Evolutionary conservation across 164 flowering plant species (phyloP), one percentile per base, ranked within the genome.

Genomic region (Taxillus chinensis): DNA sequence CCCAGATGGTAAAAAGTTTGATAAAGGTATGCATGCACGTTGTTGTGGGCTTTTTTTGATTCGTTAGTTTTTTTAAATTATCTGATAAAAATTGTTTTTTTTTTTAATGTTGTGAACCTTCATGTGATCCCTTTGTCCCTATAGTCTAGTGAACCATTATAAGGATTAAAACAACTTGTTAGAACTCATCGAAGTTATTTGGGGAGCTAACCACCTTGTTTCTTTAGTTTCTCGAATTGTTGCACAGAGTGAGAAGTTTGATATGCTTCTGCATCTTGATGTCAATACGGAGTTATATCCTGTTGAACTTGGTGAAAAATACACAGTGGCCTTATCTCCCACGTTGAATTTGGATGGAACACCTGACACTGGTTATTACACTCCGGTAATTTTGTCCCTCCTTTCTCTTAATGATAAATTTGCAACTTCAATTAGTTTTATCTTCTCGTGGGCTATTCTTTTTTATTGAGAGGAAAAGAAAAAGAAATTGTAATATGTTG

Each of bases 1-100:
- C 60, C 60, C 60, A 2, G 60, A 57, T 57, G 60, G 60, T 11
- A 57, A 57, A 57, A 57, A 57, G 45, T 57, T 57, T 11, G 60
- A 57, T 39, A 57, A 57, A 57, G 60, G 60, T 57, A 57, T 5
- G 41, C 2, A 8, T 55, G 1, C 17, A 5, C 41, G 10, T 55
- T 55, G 38, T 11, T 42, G 8, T 57, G 41, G 39, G 4, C 5
- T 41, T n/a, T 54, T 13, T 39, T 57, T 39, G 11, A 7, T 41
- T 11, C 5, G 0, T 39, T 38, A 9, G 3, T 57, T 5, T 5
- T 39, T 4, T 37, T 37, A 8, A 9, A 27, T 14, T 54, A 54
- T 8, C 1, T 14, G 8, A 7, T 14, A 27, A n/a, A n/a, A 54
- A 54, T 2, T 14, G 56, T 1, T 53, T 13, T 53, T 1, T 53